These are phyloP conservation scores for Eurotiales sp. DNA, from an alignment of 2,329 filamentous ascomycete genomes.

Conservation along the genomic window DNA sequence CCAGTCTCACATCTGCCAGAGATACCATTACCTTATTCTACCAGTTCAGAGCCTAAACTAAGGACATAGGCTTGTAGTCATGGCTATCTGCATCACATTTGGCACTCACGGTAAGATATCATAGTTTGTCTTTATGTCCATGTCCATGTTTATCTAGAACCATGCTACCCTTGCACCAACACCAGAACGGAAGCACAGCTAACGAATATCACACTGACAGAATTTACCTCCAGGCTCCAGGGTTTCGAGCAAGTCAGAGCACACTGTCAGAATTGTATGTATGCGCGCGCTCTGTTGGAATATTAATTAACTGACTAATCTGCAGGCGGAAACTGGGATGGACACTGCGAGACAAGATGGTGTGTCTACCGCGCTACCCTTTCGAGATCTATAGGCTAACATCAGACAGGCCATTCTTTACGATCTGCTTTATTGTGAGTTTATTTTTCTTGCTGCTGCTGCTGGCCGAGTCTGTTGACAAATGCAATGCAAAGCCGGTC, in stretches of 20 bases:
- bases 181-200: no score
- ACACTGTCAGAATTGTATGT: conserved; percentile 45
- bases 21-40: no score
- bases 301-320: neutral
- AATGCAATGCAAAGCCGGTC: conserved; percentile 26
- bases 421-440: conserved; percentile 42
- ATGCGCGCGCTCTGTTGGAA: neutral
- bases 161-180: no score
- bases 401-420: conserved; percentile 40
- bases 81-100: conserved; percentile 44
- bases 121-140: neutral
- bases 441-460: conserved; percentile 6
- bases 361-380: no score
- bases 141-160: no score
- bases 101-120: conserved; percentile 36
- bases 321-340: conserved; percentile 42
- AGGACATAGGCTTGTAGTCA: no score
- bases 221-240: conserved; percentile 42
- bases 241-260: conserved; percentile 45
- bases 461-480: neutral
- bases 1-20: no score
- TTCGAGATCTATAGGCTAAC: no score
- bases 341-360: conserved; percentile 43
- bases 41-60: no score
- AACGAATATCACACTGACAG: no score